Percentiles rank a stretch among this genome's conserved stretches.
These are phyloP conservation scores for Lentinula lateritia DNA, from an alignment of 768 basidiomycete species.

Conservation along the genomic window DNA sequence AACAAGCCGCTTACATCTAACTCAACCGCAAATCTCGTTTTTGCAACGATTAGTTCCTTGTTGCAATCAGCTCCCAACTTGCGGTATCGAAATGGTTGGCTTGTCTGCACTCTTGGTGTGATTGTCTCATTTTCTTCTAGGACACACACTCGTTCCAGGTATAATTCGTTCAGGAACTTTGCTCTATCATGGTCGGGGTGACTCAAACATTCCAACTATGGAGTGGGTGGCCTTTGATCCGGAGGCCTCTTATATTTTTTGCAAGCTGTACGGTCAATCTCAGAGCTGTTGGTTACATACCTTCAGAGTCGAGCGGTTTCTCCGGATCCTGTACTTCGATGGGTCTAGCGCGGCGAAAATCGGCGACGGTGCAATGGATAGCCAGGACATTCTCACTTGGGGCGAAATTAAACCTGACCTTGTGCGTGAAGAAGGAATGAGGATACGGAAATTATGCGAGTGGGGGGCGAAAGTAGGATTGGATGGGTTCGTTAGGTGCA, in stretches of 20 bases:
- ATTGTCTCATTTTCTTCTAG: conserved; percentile 6
- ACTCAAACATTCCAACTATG: conserved; percentile 16
- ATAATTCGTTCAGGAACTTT: conserved; percentile 27
- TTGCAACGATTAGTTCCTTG: not conserved
- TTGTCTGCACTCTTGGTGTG: not conserved
- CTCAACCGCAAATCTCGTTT: not conserved
- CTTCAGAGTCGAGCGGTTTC: conserved; percentile 25
- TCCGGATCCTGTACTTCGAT: conserved; percentile 48
- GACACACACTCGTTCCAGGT: conserved; percentile 26
- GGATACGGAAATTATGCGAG: conserved; percentile 33
- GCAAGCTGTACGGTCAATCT: conserved; percentile 15
- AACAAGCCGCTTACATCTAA: not conserved
- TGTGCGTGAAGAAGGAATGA: conserved; percentile 23
- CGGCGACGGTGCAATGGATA: conserved; percentile 33
- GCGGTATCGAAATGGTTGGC: not conserved
- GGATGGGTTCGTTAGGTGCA: conserved; percentile 39
- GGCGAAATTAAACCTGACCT: conserved; percentile 18
- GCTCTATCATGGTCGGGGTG: conserved; percentile 23
- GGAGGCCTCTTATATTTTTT: conserved; percentile 27
- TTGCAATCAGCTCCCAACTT: not conserved
- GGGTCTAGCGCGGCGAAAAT: conserved; percentile 43
- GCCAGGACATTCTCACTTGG: conserved; percentile 43
- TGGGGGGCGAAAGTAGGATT: conserved; percentile 35
- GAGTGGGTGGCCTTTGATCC: conserved; percentile 16
- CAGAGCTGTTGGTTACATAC: conserved; percentile 31